Evolutionary conservation across 2,329 filamentous ascomycete species (phyloP).

Genomic region (Grosmannia clavigera): DNA sequence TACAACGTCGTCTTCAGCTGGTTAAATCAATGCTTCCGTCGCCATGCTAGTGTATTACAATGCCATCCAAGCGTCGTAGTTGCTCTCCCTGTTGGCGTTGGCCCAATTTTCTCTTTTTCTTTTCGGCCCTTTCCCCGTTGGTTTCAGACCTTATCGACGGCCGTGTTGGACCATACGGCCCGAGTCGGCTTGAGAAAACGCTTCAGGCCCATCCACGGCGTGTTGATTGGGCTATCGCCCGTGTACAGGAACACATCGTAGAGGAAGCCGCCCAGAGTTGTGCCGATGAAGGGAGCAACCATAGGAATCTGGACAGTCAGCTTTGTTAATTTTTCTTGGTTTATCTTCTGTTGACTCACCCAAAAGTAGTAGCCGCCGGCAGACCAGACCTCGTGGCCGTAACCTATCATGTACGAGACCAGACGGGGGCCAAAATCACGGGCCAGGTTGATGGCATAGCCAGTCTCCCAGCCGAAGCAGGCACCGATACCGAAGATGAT

Average conservation of each 20-base stretch:
- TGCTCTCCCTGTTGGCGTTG: neutral
- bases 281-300: slow-evolving; percentile 56
- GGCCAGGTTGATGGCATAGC: slow-evolving; percentile 46
- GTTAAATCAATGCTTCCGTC: neutral
- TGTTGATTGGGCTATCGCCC: slow-evolving; percentile 58
- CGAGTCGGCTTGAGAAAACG: neutral
- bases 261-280: slow-evolving; percentile 49
- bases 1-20: too few relatives aligned
- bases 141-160: neutral
- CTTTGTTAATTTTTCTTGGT: neutral
- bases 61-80: neutral
- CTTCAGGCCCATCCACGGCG: slow-evolving; percentile 11
- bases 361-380: slow-evolving; percentile 12
- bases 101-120: neutral
- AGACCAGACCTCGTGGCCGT: slow-evolving; percentile 13
- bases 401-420: slow-evolving; percentile 41
- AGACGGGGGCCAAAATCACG: slow-evolving; percentile 46
- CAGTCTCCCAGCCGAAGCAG: slow-evolving; percentile 35
- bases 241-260: slow-evolving; percentile 60
- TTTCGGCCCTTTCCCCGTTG: neutral
- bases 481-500: slow-evolving; percentile 44
- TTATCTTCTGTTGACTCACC: neutral
- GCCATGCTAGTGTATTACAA: neutral
- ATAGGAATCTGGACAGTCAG: slow-evolving; percentile 46
- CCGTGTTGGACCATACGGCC: neutral